Evolutionary conservation across 73 alveolate genomes (phyloP), one percentile per base, ranked within the genome.

Genomic region (Paramecium sexaurelia): DNA sequence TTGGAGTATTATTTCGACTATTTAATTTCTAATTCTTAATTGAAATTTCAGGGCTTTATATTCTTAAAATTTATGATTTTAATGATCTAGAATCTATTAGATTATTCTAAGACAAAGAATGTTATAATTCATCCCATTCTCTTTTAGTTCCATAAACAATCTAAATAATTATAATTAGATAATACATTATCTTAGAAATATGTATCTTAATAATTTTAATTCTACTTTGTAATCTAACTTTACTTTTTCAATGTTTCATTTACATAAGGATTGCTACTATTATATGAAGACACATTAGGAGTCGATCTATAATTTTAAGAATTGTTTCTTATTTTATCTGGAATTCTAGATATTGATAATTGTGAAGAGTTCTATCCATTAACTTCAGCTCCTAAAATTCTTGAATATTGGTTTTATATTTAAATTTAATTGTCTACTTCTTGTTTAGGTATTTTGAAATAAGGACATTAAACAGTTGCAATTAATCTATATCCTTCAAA

Each of bases 61-160:
- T 73, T 36, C 57, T 73, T 39, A 36, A 36, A 2, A 73, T 73
- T 36, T 73, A 39, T 15, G 55, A 73, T 36, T 32, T 73, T 32
- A 73, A 73, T 32, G 87, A 73, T 39, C 27, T 7, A 2, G 87
- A 73, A 2, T 33, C 87, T 11, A 73, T 36, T 15, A 32, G 13
- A 9, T 9, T 39, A 36, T 73, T 33, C 61, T 51, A n/a, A 15
- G 13, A 51, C 17, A 73, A 22, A 2, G 87, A 73, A 73, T 73
- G 87, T 36, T 73, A 22, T 22, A 73, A 17, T 73, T 73, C 61
- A 20, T 73, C 87, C 87, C 87, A 73, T 73, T 73, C 87, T 32
- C 19, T 33, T 39, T 73, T 73, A n/a, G 87, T 73, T 27, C 87
- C 87, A 73, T 73, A 73, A 11, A 73, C 87, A 33, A 73, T 73